These are phyloP conservation scores for Claviceps sp. DNA, from an alignment of 2,329 filamentous ascomycete genomes.

Conservation along the genomic window DNA sequence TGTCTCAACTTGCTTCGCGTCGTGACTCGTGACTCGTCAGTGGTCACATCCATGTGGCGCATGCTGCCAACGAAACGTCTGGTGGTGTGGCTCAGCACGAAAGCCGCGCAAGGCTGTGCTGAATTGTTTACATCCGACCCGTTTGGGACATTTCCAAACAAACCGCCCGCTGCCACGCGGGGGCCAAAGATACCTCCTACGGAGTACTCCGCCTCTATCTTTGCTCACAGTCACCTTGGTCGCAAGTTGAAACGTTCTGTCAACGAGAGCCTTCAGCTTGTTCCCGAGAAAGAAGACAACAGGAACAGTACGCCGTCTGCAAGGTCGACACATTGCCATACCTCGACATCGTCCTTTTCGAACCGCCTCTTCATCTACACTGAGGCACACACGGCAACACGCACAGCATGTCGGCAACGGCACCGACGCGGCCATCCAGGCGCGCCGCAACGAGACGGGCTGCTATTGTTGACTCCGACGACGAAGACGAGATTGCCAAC, in stretches of 20 bases:
- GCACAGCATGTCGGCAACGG: conserved; percentile 17
- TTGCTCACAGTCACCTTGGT: not conserved
- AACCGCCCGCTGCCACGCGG: conserved; percentile 13
- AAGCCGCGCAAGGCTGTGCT: not conserved
- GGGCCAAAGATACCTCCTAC: conserved; percentile 5
- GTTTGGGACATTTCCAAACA: conserved; percentile 27
- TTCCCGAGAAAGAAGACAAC: not conserved
- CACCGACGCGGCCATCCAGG: conserved; percentile 24
- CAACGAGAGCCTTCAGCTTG: not conserved
- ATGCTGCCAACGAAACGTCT: not conserved
- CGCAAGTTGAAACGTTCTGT: not conserved
- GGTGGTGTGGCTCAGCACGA: conserved; percentile 1
- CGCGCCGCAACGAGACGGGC: conserved; percentile 49
- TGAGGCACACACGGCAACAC: not conserved
- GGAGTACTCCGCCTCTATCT: not conserved
- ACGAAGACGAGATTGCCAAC: conserved; percentile 51
- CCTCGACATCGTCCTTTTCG: not conserved
- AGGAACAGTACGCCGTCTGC: not conserved
- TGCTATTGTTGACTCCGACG: conserved; percentile 67
- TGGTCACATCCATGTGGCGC: conserved; percentile 12
- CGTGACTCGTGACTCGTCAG: not conserved
- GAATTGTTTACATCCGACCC: conserved; percentile 27
- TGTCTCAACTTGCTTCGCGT: conserved; percentile 1
- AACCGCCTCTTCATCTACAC: not conserved
- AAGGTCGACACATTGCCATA: not conserved